Evolutionary conservation across 2,329 filamentous ascomycete species (phyloP).

Genomic region (Phyllosticta paracitricarpa): DNA sequence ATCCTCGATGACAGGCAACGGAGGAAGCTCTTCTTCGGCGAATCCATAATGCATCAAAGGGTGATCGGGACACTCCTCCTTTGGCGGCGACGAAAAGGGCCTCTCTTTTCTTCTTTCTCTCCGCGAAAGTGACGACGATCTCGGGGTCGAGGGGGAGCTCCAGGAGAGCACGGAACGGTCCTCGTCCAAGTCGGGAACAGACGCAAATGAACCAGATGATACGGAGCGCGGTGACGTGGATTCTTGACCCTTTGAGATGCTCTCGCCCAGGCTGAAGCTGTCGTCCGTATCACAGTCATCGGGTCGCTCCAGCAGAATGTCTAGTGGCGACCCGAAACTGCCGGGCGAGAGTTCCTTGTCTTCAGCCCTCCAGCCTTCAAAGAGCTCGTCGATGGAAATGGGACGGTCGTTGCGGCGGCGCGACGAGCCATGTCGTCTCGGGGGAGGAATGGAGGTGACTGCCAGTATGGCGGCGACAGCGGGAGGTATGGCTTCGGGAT

Average conservation of each 20-base stretch:
- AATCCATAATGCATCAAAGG: constrained; percentile 39
- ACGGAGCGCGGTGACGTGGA: constrained; percentile 39
- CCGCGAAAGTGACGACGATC: constrained; percentile 18
- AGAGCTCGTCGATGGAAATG: constrained; percentile 48
- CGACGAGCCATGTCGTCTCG: constrained; percentile 22
- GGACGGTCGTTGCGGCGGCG: constrained; percentile 29
- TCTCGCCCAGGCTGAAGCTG: constrained; percentile 27
- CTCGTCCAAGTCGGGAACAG: constrained; percentile 39
- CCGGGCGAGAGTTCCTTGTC: constrained; percentile 28
- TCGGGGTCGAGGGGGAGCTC: constrained; percentile 24
- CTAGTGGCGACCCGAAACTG: constrained; percentile 38
- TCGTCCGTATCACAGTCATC: constrained; percentile 34
- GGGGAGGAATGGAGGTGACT: constrained; percentile 49
- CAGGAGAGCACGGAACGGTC: constrained; percentile 39
- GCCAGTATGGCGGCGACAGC: constrained; percentile 49
- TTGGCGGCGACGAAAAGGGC: constrained; percentile 36
- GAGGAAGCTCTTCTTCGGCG: constrained; percentile 24
- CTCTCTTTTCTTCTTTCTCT: constrained; percentile 37
- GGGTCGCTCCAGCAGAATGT: constrained; percentile 46
- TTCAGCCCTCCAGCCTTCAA: constrained; percentile 45
- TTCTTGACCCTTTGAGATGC: constrained; percentile 29
- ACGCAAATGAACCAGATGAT: constrained; percentile 50
- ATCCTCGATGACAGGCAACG: constrained; percentile 20
- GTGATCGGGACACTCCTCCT: constrained; percentile 49
- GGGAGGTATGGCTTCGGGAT: constrained; percentile 39